Evolutionary conservation across 1,284 basidiomycete genomes (phyloP).

Genomic region (Ustilago bromivora): DNA sequence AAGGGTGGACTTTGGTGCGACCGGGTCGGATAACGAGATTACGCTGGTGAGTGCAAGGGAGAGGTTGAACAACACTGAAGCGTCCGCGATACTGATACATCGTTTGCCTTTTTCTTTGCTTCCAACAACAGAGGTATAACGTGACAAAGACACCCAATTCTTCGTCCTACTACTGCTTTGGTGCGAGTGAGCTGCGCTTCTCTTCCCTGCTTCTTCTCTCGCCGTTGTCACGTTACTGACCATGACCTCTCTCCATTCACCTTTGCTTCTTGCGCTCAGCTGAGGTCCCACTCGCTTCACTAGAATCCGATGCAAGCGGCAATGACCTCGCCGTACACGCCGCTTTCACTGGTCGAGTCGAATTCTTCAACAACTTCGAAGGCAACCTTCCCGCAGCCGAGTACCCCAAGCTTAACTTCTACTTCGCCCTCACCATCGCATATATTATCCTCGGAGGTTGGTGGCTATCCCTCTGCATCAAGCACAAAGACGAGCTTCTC

Average conservation of each 20-base stretch:
- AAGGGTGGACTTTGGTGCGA: constrained; percentile 54
- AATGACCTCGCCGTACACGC: constrained; percentile 73
- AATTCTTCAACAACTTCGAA: constrained; percentile 88
- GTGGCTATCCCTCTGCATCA: constrained; percentile 89
- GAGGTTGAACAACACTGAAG: not conserved
- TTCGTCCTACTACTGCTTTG: constrained; percentile 95
- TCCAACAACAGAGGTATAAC: constrained; percentile 72
- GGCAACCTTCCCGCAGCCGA: constrained; percentile 91
- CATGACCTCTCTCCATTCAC: not conserved
- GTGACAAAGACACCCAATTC: constrained; percentile 74
- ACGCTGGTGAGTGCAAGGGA: constrained; percentile 27
- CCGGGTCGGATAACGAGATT: constrained; percentile 18
- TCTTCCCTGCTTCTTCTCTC: not conserved
- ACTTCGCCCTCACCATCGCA: constrained; percentile 82
- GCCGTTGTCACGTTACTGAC: constrained; percentile 1
- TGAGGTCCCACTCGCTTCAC: constrained; percentile 83
- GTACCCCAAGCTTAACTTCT: constrained; percentile 98
- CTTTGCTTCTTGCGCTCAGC: constrained; percentile 72
- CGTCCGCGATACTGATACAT: not conserved
- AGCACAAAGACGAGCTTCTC: constrained; percentile 78
- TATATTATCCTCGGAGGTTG: constrained; percentile 78
- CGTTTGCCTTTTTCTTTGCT: not conserved
- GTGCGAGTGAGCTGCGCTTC: constrained; percentile 72
- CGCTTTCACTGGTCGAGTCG: constrained; percentile 82
- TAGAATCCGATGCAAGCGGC: constrained; percentile 45